A percentile compares a stretch with the other conserved stretches of the same genome.
phyloP scores from a whole-genome alignment of 345 rosid species.

The Mercurialis annua region DNA sequence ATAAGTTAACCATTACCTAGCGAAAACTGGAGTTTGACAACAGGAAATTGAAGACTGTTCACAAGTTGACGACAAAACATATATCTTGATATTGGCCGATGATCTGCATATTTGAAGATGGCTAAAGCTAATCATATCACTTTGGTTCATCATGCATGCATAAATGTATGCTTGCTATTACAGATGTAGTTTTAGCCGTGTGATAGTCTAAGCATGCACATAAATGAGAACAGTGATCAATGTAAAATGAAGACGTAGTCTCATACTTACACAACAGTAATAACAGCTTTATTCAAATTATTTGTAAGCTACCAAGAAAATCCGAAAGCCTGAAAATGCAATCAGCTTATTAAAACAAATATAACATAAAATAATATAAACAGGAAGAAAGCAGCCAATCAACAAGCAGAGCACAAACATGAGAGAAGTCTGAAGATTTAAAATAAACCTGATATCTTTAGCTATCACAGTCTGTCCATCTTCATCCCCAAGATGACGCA shows the following conservation, averaged over 20 bases:
- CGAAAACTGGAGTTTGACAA: not conserved
- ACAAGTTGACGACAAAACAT: slow-evolving; percentile 4
- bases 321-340: slow-evolving; percentile 60
- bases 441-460: slow-evolving; percentile 45
- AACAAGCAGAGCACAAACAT: not conserved
- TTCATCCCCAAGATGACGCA: slow-evolving; percentile 71
- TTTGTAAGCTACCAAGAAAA: slow-evolving; percentile 48
- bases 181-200: not conserved
- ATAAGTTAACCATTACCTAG: not conserved
- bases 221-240: not conserved
- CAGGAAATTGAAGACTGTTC: slow-evolving; percentile 7
- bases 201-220: not conserved
- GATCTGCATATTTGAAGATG: slow-evolving; percentile 1
- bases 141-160: not conserved
- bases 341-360: slow-evolving; percentile 4
- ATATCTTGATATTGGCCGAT: slow-evolving; percentile 9
- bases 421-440: not conserved
- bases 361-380: not conserved
- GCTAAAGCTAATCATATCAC: not conserved
- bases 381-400: not conserved
- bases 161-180: not conserved
- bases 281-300: slow-evolving; percentile 15
- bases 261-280: slow-evolving; percentile 12
- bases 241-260: not conserved
- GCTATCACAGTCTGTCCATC: slow-evolving; percentile 60